These are phyloP conservation scores for Luzula sylvatica DNA, from an alignment of 176 grass and related monocot species.

Conservation along the genomic window DNA sequence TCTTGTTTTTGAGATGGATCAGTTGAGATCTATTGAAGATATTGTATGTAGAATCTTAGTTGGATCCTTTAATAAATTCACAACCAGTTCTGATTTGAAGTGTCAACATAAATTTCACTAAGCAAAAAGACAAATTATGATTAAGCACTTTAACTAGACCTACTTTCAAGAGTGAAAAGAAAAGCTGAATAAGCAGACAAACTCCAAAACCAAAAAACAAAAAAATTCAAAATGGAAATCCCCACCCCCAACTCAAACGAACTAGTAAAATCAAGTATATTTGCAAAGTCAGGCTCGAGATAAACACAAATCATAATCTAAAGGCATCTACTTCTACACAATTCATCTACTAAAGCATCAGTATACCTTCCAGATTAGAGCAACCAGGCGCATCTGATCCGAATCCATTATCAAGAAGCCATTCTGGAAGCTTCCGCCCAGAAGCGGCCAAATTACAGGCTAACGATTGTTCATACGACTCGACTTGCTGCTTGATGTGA, in stretches of 20 bases:
- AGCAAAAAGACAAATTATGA: too few species aligned
- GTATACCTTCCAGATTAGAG: slow-evolving; percentile 18
- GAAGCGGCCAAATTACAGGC: slow-evolving; percentile 42
- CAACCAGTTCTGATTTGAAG: slow-evolving; percentile 5
- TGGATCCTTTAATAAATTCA: not conserved
- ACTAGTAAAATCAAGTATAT: slow-evolving; percentile 6
- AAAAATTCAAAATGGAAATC: slow-evolving; percentile 5
- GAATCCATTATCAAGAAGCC: slow-evolving; percentile 29
- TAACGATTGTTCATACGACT: slow-evolving; percentile 50
- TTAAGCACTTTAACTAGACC: not conserved
- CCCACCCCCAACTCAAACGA: slow-evolving; percentile 2
- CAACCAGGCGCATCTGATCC: slow-evolving; percentile 9
- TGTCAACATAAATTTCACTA: not conserved
- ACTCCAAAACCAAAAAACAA: not conserved
- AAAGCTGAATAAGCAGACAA: not conserved
- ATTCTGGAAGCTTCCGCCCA: slow-evolving; percentile 39
- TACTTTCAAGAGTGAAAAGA: not conserved
- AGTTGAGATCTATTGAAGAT: too few species aligned
- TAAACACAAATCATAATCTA: too few species aligned
- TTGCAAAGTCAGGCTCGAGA: not conserved
- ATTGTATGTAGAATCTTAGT: not conserved
- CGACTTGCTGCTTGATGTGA: slow-evolving; percentile 56
- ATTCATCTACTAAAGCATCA: not conserved
- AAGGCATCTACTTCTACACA: not conserved
- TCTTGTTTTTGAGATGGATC: too few species aligned